Percentiles rank a stretch among this genome's conserved stretches.
phyloP scores from a whole-genome alignment of 208 protist genomes.

The Willaertia magna region DNA sequence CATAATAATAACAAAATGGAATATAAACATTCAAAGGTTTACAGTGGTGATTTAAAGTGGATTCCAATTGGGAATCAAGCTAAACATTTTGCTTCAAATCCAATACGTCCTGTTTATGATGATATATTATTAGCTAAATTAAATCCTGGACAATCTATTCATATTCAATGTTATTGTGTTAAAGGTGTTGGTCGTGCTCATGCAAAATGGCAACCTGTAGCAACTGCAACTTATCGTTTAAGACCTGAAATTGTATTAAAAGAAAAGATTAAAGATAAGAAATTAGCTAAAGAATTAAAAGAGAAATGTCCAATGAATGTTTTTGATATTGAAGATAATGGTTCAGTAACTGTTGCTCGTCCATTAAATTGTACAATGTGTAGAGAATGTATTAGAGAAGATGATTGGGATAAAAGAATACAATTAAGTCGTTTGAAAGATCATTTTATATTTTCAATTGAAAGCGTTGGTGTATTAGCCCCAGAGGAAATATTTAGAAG shows the following conservation, averaged over 20 bases:
- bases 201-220: constrained; percentile 94
- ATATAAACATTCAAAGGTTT: constrained; percentile 59
- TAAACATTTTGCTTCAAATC: constrained; percentile 23
- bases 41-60: constrained; percentile 76
- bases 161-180: constrained; percentile 72
- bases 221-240: constrained; percentile 88
- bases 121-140: constrained; percentile 94
- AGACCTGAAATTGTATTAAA: constrained; percentile 73
- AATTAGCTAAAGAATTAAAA: constrained; percentile 57
- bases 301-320: constrained; percentile 75
- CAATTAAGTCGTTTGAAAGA: neutral
- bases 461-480: neutral
- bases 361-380: constrained; percentile 83
- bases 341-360: constrained; percentile 49
- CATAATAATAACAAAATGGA: constrained; percentile 32
- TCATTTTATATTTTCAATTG: constrained; percentile 9
- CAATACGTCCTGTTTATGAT: constrained; percentile 77
- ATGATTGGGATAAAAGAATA: neutral
- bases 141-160: constrained; percentile 75
- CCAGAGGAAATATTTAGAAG: constrained; percentile 1
- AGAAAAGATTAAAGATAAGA: constrained; percentile 37
- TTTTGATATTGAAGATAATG: constrained; percentile 76
- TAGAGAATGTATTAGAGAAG: constrained; percentile 81
- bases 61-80: constrained; percentile 54
- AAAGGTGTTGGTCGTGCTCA: constrained; percentile 90